A percentile compares a stretch with the other conserved stretches of the same genome.
Conservation (phyloP, 371 early-diverging fungal genomes). For the Phascolomyces articulosus region DNA sequence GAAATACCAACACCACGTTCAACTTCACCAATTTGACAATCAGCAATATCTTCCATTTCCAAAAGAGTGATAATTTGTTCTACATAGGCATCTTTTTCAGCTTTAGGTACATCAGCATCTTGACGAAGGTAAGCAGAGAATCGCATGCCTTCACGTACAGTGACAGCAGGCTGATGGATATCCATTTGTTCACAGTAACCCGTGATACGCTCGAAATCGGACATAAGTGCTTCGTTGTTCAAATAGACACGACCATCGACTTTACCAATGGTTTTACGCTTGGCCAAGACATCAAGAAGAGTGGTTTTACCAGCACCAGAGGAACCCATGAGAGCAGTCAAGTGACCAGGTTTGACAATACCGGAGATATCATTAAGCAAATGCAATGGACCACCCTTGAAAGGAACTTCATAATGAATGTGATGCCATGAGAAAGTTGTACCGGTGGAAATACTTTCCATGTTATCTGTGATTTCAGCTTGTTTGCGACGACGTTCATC, state of each 20-base stretch:
- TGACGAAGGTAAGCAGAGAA: constrained; percentile 72
- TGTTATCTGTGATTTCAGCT: constrained; percentile 23
- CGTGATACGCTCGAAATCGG: constrained; percentile 72
- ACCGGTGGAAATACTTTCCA: constrained; percentile 40
- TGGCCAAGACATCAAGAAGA: constrained; percentile 79
- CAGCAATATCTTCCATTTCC: constrained; percentile 59
- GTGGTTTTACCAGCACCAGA: constrained; percentile 92
- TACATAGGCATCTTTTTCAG: constrained; percentile 61
- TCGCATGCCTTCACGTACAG: constrained; percentile 66
- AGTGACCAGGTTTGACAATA: constrained; percentile 65
- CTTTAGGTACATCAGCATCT: constrained; percentile 48
- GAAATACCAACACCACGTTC: constrained; percentile 52
- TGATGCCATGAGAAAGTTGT: constrained; percentile 62
- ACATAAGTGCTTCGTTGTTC: constrained; percentile 50
- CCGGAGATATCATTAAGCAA: constrained; percentile 51
- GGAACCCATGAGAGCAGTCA: constrained; percentile 85
- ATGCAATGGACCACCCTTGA: constrained; percentile 54
- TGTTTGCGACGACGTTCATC: constrained; percentile 27
- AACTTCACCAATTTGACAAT: constrained; percentile 55
- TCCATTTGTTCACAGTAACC: constrained; percentile 88
- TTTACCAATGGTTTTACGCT: constrained; percentile 78
- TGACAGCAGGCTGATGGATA: constrained; percentile 67
- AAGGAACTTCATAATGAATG: constrained; percentile 57
- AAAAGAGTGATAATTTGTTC: constrained; percentile 64
- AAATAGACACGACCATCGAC: constrained; percentile 70